A percentile compares a stretch with the other conserved stretches of the same genome.
phyloP scores from a whole-genome alignment of 306 rosid species.

The Prunus padus region DNA sequence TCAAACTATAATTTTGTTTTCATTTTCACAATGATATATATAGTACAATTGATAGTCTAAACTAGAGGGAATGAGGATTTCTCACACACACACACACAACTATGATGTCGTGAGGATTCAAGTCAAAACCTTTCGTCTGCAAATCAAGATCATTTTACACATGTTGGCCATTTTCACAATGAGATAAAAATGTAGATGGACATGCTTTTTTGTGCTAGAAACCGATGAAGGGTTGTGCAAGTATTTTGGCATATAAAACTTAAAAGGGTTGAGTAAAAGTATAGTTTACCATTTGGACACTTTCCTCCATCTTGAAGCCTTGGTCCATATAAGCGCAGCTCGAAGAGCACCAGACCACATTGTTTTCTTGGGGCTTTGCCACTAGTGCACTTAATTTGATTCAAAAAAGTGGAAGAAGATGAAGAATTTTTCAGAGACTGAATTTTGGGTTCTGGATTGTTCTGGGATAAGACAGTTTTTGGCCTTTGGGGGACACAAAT shows the following conservation, averaged over 20 bases:
- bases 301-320: slow-evolving; percentile 6
- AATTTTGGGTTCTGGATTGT: not conserved
- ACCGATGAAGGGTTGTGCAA: no score
- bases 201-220: no score
- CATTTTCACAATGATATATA: no score
- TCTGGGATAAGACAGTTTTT: not conserved
- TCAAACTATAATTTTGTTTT: no score
- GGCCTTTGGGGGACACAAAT: not conserved
- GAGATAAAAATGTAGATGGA: no score
- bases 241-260: not conserved
- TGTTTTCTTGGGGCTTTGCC: not conserved
- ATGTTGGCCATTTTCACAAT: no score
- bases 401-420: not conserved
- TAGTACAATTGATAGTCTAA: no score
- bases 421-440: not conserved
- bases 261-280: not conserved
- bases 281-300: not conserved
- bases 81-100: no score
- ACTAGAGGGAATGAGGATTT: no score
- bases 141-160: no score
- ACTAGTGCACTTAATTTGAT: not conserved
- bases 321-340: not conserved
- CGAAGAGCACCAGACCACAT: slow-evolving; percentile 4
- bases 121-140: no score
- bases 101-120: no score